Evolutionary conservation across 345 rosid genomes (phyloP).

Genomic region (Pelargonium nanum): DNA sequence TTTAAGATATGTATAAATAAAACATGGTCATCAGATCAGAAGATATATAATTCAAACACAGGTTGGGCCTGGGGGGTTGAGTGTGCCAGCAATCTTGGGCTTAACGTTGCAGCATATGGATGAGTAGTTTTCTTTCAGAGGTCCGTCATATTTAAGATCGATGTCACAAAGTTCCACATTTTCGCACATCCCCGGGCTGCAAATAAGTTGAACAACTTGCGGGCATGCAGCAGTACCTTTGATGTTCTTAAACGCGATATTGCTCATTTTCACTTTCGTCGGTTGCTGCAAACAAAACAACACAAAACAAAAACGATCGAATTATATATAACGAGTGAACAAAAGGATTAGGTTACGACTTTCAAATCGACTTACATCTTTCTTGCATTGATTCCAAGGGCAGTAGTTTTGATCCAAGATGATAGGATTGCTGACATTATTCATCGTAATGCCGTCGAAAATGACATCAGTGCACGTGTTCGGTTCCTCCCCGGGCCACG

Average conservation of each 20-base stretch:
- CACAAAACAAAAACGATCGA: too few species aligned
- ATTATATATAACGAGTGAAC: not conserved
- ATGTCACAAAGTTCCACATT: constrained; percentile 19
- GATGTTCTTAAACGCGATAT: constrained; percentile 18
- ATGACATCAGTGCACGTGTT: constrained; percentile 20
- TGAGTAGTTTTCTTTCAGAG: not conserved
- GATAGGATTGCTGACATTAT: constrained; percentile 20
- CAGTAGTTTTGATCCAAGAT: constrained; percentile 35
- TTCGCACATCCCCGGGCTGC: constrained; percentile 19
- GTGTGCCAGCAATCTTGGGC: constrained; percentile 13
- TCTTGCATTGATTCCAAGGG: constrained; percentile 18
- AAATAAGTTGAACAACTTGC: constrained; percentile 10
- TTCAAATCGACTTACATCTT: too few species aligned
- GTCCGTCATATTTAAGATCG: constrained; percentile 10
- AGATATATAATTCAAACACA: too few species aligned
- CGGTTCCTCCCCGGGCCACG: constrained; percentile 32
- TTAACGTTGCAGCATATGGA: constrained; percentile 18
- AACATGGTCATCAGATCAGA: too few species aligned
- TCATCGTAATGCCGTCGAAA: constrained; percentile 24
- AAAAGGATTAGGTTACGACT: too few species aligned
- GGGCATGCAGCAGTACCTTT: constrained; percentile 14
- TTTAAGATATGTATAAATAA: too few species aligned
- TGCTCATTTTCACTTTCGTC: constrained; percentile 13
- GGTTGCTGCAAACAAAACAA: constrained; percentile 15
- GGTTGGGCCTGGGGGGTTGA: not conserved